Evolutionary conservation across 1,139 yeast species (phyloP), one percentile per base, ranked within the genome.

Genomic region (Candida tetrigidarum): DNA sequence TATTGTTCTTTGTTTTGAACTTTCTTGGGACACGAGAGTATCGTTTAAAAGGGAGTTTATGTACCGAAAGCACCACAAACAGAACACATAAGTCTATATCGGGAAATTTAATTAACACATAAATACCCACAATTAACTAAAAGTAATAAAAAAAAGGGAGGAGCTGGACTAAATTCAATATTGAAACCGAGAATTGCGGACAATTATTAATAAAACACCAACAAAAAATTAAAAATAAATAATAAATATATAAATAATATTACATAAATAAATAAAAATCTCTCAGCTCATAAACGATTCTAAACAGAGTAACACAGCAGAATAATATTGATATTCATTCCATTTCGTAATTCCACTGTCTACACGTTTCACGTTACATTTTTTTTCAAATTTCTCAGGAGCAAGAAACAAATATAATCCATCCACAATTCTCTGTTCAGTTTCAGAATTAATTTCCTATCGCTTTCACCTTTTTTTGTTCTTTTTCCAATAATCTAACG

Each of bases 291-390:
- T 12, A 28, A 28, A 28, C 32, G 32, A 28, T 28, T 16, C 12
- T n/a, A n/a, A n/a, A n/a, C n/a, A n/a, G n/a, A n/a, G n/a, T n/a
- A n/a, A n/a, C n/a, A n/a, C n/a, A n/a, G n/a, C n/a, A 12, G 18
- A 8, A 14, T 3, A 16, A 6, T 7, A 16, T 30, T 20, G 12
- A 14, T 28, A 7, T 3, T 14, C 18, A 5, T 28, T 12, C 32
- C 32, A 7, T 12, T 14, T 28, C 32, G 32, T 15, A 28, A 28
- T 28, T 15, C 15, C 29, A 12, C 9, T 22, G 25, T 7, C 34
- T 15, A 30, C 34, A 30, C 34, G 34, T 30, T 30, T 30, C 34
- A 30, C 34, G 16, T 9, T 30, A n/a, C n/a, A 12, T n/a, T 28
- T 25, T 23, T 9, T 23, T 23, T 25, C 10, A 7, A 25, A 11